Evolutionary conservation across 1,139 yeast genomes (phyloP).

Genomic region (Yamadazyma conglobata): DNA sequence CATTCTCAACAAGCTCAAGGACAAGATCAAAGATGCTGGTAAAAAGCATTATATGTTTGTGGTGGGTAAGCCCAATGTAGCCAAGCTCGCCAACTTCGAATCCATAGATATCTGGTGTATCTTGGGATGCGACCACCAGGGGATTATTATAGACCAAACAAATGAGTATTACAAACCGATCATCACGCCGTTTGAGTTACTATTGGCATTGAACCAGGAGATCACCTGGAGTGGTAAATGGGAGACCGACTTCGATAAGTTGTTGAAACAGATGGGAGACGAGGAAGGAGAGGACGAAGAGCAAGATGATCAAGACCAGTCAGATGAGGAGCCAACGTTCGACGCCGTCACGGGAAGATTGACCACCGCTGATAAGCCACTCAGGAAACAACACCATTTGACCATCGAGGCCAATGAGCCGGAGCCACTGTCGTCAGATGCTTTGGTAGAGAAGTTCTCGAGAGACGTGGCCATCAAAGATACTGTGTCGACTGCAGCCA

Average conservation of each 20-base stretch:
- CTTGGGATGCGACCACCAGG: conserved; percentile 92
- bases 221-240: conserved; percentile 90
- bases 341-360: conserved; percentile 84
- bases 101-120: conserved; percentile 91
- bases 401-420: conserved; percentile 37
- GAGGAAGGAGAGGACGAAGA: conserved; percentile 23
- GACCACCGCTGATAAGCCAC: conserved; percentile 67
- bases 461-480: conserved; percentile 62
- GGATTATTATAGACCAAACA: conserved; percentile 73
- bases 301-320: conserved; percentile 26
- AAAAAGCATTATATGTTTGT: conserved; percentile 92
- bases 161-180: conserved; percentile 88
- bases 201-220: conserved; percentile 71
- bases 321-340: conserved; percentile 76
- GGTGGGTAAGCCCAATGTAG: conserved; percentile 98
- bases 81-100: conserved; percentile 93
- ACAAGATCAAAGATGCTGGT: conserved; percentile 66
- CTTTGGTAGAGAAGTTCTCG: conserved; percentile 57
- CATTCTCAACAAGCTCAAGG: conserved; percentile 57
- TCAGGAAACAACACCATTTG: conserved; percentile 63
- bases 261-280: conserved; percentile 34
- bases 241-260: conserved; percentile 72
- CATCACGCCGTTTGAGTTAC: conserved; percentile 87
- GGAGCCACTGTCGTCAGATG: conserved; percentile 17
- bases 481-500: conserved; percentile 89